Evolutionary conservation across 1,284 basidiomycete species (phyloP).

Genomic region (Macrocybe sp.): DNA sequence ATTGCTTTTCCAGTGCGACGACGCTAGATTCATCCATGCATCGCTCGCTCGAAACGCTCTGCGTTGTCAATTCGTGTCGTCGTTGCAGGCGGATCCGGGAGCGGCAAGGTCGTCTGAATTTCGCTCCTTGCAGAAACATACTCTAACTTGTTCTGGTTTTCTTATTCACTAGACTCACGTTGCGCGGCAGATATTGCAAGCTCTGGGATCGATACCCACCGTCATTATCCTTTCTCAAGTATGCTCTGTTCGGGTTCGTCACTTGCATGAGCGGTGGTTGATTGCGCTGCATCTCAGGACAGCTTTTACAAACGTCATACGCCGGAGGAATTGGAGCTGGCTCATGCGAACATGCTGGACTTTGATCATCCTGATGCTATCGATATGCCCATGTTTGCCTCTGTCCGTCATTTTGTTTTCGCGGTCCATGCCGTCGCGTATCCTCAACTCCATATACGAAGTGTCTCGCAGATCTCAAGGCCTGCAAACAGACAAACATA

Average conservation of each 20-base stretch:
- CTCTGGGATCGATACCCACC: constrained; percentile 80
- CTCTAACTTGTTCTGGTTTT: constrained; percentile 5
- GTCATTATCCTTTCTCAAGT: constrained; percentile 88
- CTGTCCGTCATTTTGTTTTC: constrained; percentile 41
- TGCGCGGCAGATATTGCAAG: constrained; percentile 81
- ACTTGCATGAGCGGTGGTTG: not conserved
- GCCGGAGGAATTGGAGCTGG: constrained; percentile 74
- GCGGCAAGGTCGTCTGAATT: constrained; percentile 70
- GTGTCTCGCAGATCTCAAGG: constrained; percentile 84
- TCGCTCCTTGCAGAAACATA: not conserved
- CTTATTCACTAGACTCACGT: constrained; percentile 70
- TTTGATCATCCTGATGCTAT: constrained; percentile 95
- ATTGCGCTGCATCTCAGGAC: constrained; percentile 49
- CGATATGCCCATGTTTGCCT: constrained; percentile 83
- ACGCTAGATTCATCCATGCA: constrained; percentile 14
- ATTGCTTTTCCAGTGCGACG: not conserved
- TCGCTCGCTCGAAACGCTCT: constrained; percentile 4
- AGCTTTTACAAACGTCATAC: constrained; percentile 88
- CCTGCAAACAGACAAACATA: constrained; percentile 78
- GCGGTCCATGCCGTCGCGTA: not conserved
- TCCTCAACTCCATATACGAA: constrained; percentile 25
- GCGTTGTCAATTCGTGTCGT: not conserved
- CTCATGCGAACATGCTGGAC: constrained; percentile 83
- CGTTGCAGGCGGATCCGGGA: constrained; percentile 77
- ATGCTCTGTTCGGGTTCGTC: constrained; percentile 8